Evolutionary conservation across 2,329 filamentous ascomycete genomes (phyloP), one percentile per base, ranked within the genome.

Genomic region (Rutstroemia sp.): DNA sequence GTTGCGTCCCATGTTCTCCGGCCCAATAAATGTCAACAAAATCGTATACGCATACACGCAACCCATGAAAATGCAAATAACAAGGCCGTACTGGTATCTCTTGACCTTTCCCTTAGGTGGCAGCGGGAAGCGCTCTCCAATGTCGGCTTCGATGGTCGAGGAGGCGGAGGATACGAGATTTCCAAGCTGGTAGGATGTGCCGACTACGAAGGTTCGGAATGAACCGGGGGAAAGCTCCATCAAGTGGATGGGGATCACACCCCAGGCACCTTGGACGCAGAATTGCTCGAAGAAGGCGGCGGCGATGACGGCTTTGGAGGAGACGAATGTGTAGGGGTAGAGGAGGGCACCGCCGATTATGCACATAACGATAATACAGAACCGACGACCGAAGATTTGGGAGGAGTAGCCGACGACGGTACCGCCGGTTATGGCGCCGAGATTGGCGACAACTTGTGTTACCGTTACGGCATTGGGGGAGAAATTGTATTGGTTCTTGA

Each of bases 1-100:
- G 12, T 39, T 57, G 8, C 37, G 53, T 5, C 10, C 25, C 10
- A 57, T 12, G 25, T 57, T 48, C n/a, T 57, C 55, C 1, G 55
- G 55, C 4, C 55, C 55, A 19, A 57, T 8, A 23, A 57, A 53
- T 3, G 55, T 53, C 49, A 57, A 48, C 8, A 57, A 2, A n/a
- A 57, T 49, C 37, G 48, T 38, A n/a, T 57, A 57, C 9, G 8
- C 55, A 37, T 57, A 57, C 3, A 54, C 23, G 73, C 74, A 52
- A 74, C 57, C 91, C 87, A 96, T 91, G 72, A 96, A 95, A 67
- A 95, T 94, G 67, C 86, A 90, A 61, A 95, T 92, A 9, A 95
- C 90, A 64, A 85, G 85, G 41, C 89, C 90, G 63, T 95, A 95
- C 58, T 89, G 74, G 70, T 86, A 90, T 3, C 86, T 75, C 48